Evolutionary conservation across 1,284 basidiomycete genomes (phyloP).

Genomic region (Naganishia sp.): DNA sequence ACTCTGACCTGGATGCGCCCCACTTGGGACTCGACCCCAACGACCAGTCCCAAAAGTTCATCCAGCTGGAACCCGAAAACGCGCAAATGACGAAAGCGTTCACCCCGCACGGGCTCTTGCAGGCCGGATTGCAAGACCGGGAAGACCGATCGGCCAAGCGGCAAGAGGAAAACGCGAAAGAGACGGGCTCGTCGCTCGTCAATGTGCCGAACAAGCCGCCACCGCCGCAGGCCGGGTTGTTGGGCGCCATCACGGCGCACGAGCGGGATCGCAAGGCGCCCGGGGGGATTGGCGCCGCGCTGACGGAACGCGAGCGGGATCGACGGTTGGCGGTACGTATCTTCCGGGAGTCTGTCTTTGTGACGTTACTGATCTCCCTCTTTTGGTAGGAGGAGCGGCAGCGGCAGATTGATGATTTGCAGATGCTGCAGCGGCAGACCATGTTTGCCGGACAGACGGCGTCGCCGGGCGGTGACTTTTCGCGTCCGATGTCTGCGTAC

Average conservation of each 20-base stretch:
- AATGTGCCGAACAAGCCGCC: constrained; percentile 93
- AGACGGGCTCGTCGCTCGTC: constrained; percentile 83
- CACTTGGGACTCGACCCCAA: constrained; percentile 58
- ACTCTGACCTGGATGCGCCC: constrained; percentile 72
- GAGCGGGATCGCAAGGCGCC: constrained; percentile 91
- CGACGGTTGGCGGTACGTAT: constrained; percentile 67
- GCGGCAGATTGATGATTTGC: constrained; percentile 84
- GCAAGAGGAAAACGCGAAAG: constrained; percentile 88
- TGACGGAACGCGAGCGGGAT: constrained; percentile 93
- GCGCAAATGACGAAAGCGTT: constrained; percentile 87
- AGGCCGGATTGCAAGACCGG: constrained; percentile 92
- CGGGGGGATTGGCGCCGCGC: constrained; percentile 87
- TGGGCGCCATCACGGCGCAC: constrained; percentile 93
- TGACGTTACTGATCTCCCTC: not conserved
- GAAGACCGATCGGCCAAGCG: constrained; percentile 91
- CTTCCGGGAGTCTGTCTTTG: not conserved
- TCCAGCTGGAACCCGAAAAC: constrained; percentile 73
- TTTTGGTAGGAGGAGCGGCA: constrained; percentile 73
- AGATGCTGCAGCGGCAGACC: constrained; percentile 83
- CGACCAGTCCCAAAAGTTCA: constrained; percentile 60
- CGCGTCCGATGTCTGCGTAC: constrained; percentile 38
- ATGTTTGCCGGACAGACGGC: constrained; percentile 56
- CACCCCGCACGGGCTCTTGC: constrained; percentile 88
- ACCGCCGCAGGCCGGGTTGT: constrained; percentile 89
- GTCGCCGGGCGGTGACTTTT: constrained; percentile 49